Base-by-base conservation (phyloP, 768 basidiomycete genomes). In the Rhodotorula graminis region DNA sequence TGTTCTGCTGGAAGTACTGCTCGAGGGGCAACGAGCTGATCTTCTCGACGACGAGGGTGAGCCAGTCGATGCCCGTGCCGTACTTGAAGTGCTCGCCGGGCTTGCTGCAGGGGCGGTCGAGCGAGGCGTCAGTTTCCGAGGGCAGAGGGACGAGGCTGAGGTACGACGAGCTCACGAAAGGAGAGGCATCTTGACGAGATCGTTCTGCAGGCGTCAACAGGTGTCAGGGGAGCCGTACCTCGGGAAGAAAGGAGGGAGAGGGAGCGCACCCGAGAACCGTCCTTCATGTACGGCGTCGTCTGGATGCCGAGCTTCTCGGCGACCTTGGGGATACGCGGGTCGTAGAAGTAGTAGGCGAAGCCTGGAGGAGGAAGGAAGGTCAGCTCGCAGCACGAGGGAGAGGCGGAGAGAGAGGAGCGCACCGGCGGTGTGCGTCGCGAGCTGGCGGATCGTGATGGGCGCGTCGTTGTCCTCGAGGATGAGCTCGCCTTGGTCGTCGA, bases 391-490 rank as follows among this genome's bases (percentile, higher is more conserved):
- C 16, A 19, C 3, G 7, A 6, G 21, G 3, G 33, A 19, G 31
- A 5, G 56, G 8, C n/a, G 12, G 50, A 25, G 23, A 25, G 23
- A 23, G 18, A 19, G 56, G 44, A 25, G n/a, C 60, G 42, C 8
- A 61, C 60, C 61, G 12, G 79, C 74, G 15, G 78, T 77, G 67
- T 81, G 81, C n/a, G 69, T 76, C 65, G 80, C 68, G 60, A 81
- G 72, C 77, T 77, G 76, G 68, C 77, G 55, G 53, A 80, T 52
- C 7, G 80, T 81, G 56, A 79, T 71, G 42, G 70, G 72, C 19
- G 70, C 75, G 52, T 65, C 67, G 33, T 77, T 72, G 40, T 76
- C 69, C 16, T 64, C 74, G 42, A 75, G 60, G 1, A 73, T 46
- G 3, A 76, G 65, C 31, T 62, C 31, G 19, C 71, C 70, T 59